Conservation (phyloP, 2,329 filamentous ascomycete genomes). For the Xylariaceae sp. region DNA sequence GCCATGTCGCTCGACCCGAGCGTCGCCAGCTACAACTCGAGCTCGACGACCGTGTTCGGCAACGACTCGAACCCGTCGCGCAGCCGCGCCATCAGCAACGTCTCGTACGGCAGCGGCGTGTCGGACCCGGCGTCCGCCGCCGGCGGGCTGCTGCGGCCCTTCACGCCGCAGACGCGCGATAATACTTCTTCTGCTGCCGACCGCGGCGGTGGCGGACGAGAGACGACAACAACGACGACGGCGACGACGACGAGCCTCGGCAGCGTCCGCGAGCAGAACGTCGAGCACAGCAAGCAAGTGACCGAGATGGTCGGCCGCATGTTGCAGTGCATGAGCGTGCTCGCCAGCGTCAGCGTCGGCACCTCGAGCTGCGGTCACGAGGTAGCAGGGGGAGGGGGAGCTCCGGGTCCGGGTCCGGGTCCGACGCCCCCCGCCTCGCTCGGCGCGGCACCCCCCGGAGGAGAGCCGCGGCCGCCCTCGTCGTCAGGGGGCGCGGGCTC, state of each 20-base stretch:
- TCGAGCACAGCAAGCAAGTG: constrained; percentile 67
- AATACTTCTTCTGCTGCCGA: constrained; percentile 15
- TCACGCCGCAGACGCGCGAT: constrained; percentile 36
- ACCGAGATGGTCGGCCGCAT: constrained; percentile 93
- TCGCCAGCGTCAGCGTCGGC: constrained; percentile 60
- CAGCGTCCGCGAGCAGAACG: constrained; percentile 48
- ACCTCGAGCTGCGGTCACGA: constrained; percentile 63
- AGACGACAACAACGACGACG: too few species aligned
- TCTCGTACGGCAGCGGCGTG: constrained; percentile 52
- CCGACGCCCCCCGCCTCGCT: too few species aligned
- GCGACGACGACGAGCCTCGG: constrained; percentile 13
- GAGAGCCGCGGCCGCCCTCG: neutral
- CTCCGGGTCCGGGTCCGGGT: neutral
- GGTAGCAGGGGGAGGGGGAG: constrained; percentile 30
- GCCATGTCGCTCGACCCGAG: constrained; percentile 67
- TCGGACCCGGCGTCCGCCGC: constrained; percentile 31
- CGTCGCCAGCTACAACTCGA: constrained; percentile 72
- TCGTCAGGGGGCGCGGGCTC: constrained; percentile 1
- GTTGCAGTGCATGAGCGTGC: constrained; percentile 90
- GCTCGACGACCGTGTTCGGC: constrained; percentile 71
- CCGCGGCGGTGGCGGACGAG: constrained; percentile 13
- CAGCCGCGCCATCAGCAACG: constrained; percentile 80
- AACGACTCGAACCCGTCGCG: constrained; percentile 48
- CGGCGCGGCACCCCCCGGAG: neutral
- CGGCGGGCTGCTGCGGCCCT: constrained; percentile 40